phyloP scores from a whole-genome alignment of 148 eudicot species.

The Camellia granthamiana region DNA sequence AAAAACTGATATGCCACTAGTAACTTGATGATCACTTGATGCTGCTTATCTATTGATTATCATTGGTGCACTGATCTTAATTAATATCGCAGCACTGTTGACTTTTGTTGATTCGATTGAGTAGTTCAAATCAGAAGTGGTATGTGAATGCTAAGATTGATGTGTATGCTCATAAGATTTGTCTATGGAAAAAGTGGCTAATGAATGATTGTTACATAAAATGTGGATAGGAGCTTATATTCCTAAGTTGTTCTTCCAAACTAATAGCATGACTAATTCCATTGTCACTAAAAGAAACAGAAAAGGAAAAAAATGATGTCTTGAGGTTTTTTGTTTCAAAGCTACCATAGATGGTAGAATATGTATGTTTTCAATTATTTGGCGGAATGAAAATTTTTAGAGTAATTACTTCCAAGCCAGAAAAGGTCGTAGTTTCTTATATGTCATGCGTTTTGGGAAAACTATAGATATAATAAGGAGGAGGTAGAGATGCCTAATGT shows the following conservation, averaged over 20 bases:
- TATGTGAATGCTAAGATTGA: background rate
- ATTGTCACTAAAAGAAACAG: background rate
- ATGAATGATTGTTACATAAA: background rate
- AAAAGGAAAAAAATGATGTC: background rate
- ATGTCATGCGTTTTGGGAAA: background rate
- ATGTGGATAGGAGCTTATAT: background rate
- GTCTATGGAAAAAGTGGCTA: background rate
- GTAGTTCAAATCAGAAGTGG: conserved; percentile 5
- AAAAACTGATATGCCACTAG: background rate
- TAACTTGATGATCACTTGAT: background rate
- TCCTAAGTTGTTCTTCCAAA: background rate
- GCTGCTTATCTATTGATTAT: background rate
- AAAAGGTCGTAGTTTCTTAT: background rate
- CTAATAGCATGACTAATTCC: background rate
- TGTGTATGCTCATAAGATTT: background rate
- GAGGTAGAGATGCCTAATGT: background rate
- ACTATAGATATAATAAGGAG: background rate
- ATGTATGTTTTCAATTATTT: background rate
- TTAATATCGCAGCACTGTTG: background rate
- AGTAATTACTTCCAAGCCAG: background rate
- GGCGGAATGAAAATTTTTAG: background rate
- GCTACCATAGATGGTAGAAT: background rate
- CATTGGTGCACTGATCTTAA: background rate
- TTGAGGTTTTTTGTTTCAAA: background rate
- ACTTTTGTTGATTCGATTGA: background rate